Percentiles rank a stretch among this genome's conserved stretches.
These are phyloP conservation scores for Triglochin maritima DNA, from an alignment of 106 monocot species.

Conservation along the genomic window DNA sequence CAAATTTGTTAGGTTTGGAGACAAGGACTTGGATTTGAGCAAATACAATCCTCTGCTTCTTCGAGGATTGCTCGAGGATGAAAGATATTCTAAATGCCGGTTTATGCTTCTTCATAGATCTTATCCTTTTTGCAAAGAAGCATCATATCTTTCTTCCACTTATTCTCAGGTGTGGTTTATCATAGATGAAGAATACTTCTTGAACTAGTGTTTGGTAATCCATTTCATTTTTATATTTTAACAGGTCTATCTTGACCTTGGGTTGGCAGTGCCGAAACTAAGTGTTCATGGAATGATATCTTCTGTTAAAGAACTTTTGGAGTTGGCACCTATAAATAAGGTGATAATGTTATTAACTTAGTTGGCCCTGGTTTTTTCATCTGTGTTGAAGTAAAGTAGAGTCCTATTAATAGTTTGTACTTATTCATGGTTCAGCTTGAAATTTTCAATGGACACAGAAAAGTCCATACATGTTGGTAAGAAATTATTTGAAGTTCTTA, in stretches of 20 bases:
- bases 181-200: no score
- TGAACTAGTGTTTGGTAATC: no score
- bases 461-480: no score
- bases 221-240: neutral
- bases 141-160: slow-evolving; percentile 96
- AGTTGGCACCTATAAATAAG: slow-evolving; percentile 85
- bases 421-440: no score
- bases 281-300: slow-evolving; percentile 94
- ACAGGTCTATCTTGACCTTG: slow-evolving; percentile 98
- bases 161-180: slow-evolving; percentile 63
- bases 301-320: slow-evolving; percentile 81
- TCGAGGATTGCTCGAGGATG: slow-evolving; percentile 69
- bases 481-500: no score
- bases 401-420: no score
- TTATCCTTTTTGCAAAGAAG: slow-evolving; percentile 96
- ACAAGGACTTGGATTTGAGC: slow-evolving; percentile 90
- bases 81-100: slow-evolving; percentile 57
- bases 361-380: no score
- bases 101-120: slow-evolving; percentile 95
- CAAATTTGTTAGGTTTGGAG: slow-evolving; percentile 72
- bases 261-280: slow-evolving; percentile 90
- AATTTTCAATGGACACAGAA: no score
- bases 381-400: no score
- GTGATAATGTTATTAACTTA: slow-evolving; percentile 14
- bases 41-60: slow-evolving; percentile 76